phyloP scores from a whole-genome alignment of 2,329 filamentous ascomycete species.

The Venturia asperata region DNA sequence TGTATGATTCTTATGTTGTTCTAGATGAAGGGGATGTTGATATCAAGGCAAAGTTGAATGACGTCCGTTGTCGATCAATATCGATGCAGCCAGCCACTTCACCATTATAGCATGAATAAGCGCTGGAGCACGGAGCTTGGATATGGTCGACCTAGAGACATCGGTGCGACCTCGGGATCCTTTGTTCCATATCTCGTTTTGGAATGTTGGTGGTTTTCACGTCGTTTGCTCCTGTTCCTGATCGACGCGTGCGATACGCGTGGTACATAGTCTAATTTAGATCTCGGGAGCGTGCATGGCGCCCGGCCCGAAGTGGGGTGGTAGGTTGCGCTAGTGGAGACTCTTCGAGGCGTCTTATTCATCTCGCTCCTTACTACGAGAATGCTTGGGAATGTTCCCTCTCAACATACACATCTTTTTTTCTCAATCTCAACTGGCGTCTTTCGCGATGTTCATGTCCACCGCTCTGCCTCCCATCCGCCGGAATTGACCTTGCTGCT shows the following conservation, averaged over 20 bases:
- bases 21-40: not conserved
- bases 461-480: too few relatives aligned
- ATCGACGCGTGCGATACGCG: not conserved
- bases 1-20: too few relatives aligned
- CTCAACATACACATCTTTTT: too few relatives aligned
- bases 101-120: not conserved
- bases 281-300: not conserved
- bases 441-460: too few relatives aligned
- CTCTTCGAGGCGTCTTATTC: too few relatives aligned
- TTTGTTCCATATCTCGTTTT: not conserved
- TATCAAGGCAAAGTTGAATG: constrained; percentile 8
- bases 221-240: not conserved
- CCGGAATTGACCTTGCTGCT: too few relatives aligned
- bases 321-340: too few relatives aligned
- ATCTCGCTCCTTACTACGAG: too few relatives aligned
- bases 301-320: not conserved
- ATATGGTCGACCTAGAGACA: not conserved
- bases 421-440: too few relatives aligned
- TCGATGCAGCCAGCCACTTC: not conserved
- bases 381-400: too few relatives aligned
- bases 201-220: not conserved
- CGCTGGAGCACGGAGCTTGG: not conserved
- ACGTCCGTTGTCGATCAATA: not conserved
- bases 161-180: not conserved
- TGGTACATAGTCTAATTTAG: too few relatives aligned